Percentiles rank a stretch among this genome's conserved stretches.
These are phyloP conservation scores for Ettlia oleoabundans DNA, from an alignment of 139 green algal species.

Conservation along the genomic window DNA sequence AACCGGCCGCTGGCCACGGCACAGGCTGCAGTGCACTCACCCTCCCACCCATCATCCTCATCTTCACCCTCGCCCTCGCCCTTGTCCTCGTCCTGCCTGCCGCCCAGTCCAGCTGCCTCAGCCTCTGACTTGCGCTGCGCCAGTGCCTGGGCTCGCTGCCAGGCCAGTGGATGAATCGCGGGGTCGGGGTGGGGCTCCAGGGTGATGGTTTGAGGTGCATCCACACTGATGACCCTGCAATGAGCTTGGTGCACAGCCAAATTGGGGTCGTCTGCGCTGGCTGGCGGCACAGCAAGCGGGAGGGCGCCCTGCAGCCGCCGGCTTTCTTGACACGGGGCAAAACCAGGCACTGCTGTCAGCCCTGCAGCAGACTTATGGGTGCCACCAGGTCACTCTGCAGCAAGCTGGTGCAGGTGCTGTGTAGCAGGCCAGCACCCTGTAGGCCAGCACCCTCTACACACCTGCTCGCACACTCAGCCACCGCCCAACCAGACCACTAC, in stretches of 20 bases:
- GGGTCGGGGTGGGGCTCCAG: slow-evolving; percentile 39
- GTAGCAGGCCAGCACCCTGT: not conserved
- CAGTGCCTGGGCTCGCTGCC: not conserved
- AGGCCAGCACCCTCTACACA: too few relatives aligned
- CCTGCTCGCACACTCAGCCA: too few relatives aligned
- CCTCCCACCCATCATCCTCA: not conserved
- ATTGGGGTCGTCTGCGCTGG: too few relatives aligned
- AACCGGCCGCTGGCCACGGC: not conserved
- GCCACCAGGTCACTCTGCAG: too few relatives aligned
- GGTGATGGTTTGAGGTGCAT: not conserved
- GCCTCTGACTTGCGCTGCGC: not conserved
- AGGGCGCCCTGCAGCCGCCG: not conserved
- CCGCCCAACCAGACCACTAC: too few relatives aligned
- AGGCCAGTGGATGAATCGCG: slow-evolving; percentile 1
- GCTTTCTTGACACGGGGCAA: not conserved
- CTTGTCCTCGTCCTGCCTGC: not conserved
- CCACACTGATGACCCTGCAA: slow-evolving; percentile 3
- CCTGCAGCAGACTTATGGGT: too few relatives aligned
- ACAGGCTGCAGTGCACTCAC: not conserved
- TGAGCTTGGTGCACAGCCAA: too few relatives aligned
- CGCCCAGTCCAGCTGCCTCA: not conserved
- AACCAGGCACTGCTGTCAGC: not conserved
- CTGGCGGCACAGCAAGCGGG: too few relatives aligned
- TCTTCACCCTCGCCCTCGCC: slow-evolving; percentile 18
- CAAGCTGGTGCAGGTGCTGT: not conserved